Evolutionary conservation across 2,329 filamentous ascomycete genomes (phyloP), one percentile per base, ranked within the genome.

Genomic region (Beauveria sp.): DNA sequence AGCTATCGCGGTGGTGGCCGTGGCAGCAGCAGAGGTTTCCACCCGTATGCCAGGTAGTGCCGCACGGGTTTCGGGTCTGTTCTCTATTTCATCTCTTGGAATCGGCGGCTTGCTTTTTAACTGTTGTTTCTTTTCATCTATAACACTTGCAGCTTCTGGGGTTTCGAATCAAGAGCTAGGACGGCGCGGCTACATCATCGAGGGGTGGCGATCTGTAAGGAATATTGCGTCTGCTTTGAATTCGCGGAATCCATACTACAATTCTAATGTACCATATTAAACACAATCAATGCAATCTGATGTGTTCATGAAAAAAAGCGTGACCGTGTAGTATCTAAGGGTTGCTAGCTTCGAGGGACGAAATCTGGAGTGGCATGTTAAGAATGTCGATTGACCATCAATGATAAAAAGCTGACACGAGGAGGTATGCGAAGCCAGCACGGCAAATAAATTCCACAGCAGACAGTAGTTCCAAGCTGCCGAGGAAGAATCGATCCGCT

Each of bases 1-100:
- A 96, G 96, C 76, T 98, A 97, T 74, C 88, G 93, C 46, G 93
- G 95, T 59, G 93, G 93, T 57, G 91, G 93, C 20, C 81, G 91
- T 64, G 89, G 90, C 63, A 84, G 86, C 26, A 83, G 81, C 74
- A 79, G 91, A 31, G 90, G 90, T 3, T 96, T 85, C 75, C 91
- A 96, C 72, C 91, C 91, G 38, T 96, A 96, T 75, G 74, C 76
- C 20, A 71, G 75, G 62, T 76, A 67, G 24, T n/a, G 40, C 26
- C 7, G 14, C 12, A 3, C 7, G 16, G 26, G 9, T 26, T n/a
- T 20, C 3, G 22, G 7, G n/a, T 53, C n/a, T 24, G 7, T 20
- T 60, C 26, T 40, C 34, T 43, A 31, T 43, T 45, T 38, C 5
- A 31, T 18, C n/a, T 43, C 34, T 60, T 34, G 56, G 12, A 51